Percentiles rank a stretch among this genome's conserved stretches.
Conservation (phyloP, 2,329 filamentous ascomycete species). For the Ilyonectria robusta region DNA sequence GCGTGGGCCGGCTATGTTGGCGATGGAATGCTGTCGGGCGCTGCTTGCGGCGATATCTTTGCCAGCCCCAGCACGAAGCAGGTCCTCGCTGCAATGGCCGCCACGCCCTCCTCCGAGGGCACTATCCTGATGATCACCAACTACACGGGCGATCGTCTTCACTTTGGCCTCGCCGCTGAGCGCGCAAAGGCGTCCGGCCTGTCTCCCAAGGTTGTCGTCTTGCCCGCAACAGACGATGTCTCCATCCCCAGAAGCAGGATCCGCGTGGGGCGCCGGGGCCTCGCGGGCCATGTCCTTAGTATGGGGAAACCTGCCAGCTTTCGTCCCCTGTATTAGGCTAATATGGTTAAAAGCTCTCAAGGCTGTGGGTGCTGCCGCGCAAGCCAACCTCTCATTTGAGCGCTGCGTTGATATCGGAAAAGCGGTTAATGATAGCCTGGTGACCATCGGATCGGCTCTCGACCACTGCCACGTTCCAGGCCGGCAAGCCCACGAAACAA, state of each 20-base stretch:
- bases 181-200: conserved; percentile 16
- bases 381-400: conserved; percentile 23
- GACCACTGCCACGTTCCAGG: conserved; percentile 27
- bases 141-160: conserved; percentile 75
- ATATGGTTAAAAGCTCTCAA: conserved; percentile 22
- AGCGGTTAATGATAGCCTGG: conserved; percentile 24
- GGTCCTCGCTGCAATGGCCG: conserved; percentile 71
- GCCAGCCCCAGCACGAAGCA: conserved; percentile 75
- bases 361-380: conserved; percentile 26
- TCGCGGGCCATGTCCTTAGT: conserved; percentile 25
- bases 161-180: conserved; percentile 67
- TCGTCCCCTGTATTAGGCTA: not conserved
- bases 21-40: conserved; percentile 71
- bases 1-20: conserved; percentile 77
- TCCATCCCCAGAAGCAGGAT: conserved; percentile 21
- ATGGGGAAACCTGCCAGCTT: not conserved
- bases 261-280: conserved; percentile 19
- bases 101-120: conserved; percentile 67
- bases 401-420: conserved; percentile 23
- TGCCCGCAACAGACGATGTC: conserved; percentile 20
- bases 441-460: conserved; percentile 22
- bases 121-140: conserved; percentile 75
- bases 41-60: conserved; percentile 74
- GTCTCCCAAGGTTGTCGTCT: conserved; percentile 14
- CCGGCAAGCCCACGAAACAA: conserved; percentile 17